Percentiles rank a stretch among this genome's conserved stretches.
Conservation (phyloP, 768 basidiomycete genomes). For the Tricholoma matsutake region DNA sequence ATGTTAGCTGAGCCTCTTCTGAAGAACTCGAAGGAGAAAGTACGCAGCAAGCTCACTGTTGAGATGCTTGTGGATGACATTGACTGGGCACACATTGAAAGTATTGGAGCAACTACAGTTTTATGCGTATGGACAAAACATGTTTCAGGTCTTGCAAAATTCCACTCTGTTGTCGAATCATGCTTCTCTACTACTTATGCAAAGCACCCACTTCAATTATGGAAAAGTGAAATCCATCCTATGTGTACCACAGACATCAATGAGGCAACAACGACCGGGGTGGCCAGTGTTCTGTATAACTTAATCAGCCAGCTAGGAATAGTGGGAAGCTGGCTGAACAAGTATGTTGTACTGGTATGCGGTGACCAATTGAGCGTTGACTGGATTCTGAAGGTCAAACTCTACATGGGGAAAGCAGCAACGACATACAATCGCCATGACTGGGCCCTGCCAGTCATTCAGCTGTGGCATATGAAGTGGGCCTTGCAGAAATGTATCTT, state of each 20-base stretch:
- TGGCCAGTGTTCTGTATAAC: conserved; percentile 2
- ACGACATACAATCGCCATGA: conserved; percentile 4
- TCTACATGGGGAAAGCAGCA: conserved; percentile 7
- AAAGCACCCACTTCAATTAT: conserved; percentile 12
- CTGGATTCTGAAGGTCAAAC: conserved; percentile 10
- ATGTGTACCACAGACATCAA: conserved; percentile 10
- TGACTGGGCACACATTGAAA: too few species aligned
- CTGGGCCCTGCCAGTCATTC: conserved; percentile 18
- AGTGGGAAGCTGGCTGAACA: not conserved
- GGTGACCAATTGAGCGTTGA: conserved; percentile 21
- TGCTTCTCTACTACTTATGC: not conserved
- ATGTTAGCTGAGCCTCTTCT: too few species aligned
- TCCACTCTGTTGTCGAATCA: too few species aligned
- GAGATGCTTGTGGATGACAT: too few species aligned
- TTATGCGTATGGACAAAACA: too few species aligned
- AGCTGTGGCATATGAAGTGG: conserved; percentile 20
- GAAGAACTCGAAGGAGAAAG: too few species aligned
- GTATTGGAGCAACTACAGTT: too few species aligned
- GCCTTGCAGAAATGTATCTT: conserved; percentile 14
- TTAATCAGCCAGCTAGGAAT: conserved; percentile 11
- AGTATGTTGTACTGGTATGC: conserved; percentile 11
- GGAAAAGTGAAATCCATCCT: conserved; percentile 9
- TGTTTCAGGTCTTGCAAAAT: too few species aligned
- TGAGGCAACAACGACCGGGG: conserved; percentile 11
- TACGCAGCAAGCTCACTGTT: too few species aligned